A percentile compares a stretch with the other conserved stretches of the same genome.
Evolutionary conservation across 2,329 filamentous ascomycete genomes (phyloP).

Genomic region (Salinomyces thailandicus): DNA sequence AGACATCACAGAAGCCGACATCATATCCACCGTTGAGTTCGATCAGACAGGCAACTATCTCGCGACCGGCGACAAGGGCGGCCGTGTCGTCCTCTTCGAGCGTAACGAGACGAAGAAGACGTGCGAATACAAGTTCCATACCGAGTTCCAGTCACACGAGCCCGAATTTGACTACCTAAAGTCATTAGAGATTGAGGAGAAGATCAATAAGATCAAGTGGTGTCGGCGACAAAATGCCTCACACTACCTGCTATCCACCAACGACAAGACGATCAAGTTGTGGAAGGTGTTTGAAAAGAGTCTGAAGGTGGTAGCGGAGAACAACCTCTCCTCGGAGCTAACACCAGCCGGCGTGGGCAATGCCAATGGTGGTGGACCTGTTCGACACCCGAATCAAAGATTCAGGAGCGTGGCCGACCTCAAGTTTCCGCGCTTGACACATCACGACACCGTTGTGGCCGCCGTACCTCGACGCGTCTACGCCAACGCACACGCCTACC

Average conservation of each 20-base stretch:
- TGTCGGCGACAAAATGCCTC: constrained; percentile 96
- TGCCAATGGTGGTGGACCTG: constrained; percentile 65
- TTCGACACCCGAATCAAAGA: constrained; percentile 59
- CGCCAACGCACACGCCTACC: constrained; percentile 95
- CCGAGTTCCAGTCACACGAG: constrained; percentile 98
- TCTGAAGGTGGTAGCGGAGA: constrained; percentile 95
- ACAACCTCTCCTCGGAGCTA: constrained; percentile 91
- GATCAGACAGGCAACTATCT: constrained; percentile 85
- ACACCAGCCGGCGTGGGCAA: constrained; percentile 57
- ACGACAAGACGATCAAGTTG: constrained; percentile 99
- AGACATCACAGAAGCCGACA: constrained; percentile 94
- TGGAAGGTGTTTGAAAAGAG: constrained; percentile 99
- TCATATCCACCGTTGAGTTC: constrained; percentile 85
- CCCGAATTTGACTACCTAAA: constrained; percentile 99
- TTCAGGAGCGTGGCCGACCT: constrained; percentile 76
- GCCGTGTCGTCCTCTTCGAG: constrained; percentile 75
- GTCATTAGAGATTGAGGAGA: constrained; percentile 98
- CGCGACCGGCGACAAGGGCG: constrained; percentile 82
- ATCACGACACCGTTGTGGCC: constrained; percentile 96
- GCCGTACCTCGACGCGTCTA: constrained; percentile 93
- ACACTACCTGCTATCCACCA: constrained; percentile 94
- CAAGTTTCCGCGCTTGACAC: constrained; percentile 89
- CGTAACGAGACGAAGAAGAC: constrained; percentile 99
- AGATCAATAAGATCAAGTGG: constrained; percentile 99
- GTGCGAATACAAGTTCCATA: constrained; percentile 99